Evolutionary conservation across 2,329 filamentous ascomycete genomes (phyloP), one percentile per base, ranked within the genome.

Genomic region (Fonsecaea erecta): DNA sequence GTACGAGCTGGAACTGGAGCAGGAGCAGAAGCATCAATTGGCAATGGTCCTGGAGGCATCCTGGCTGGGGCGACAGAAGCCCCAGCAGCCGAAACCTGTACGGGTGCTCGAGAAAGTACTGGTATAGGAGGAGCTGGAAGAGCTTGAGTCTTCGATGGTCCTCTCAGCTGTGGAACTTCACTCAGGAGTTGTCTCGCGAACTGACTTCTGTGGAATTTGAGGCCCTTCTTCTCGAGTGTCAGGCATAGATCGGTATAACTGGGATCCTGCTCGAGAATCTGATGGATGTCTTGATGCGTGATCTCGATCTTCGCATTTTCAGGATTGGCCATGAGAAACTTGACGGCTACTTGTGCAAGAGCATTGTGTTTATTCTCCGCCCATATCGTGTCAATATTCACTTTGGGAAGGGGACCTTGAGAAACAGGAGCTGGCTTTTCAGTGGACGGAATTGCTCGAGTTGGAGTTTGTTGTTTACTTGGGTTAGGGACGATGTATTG

Each of bases 191-290:
- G 79, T 67, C 82, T 79, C 11, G 85, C 85, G 69, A 88, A 83
- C 0, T 77, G 74, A 5, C 82, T 80, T 60, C 84, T 77, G 67
- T 86, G 82, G 35, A 87, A 76, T 34, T 73, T 76, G 16, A 85
- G 75, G 0, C 81, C 82, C 69, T 78, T 78, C 1, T 69, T 71
- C 66, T 88, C 85, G 4, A 87, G 73, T 52, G 78, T 76, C 65
- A 84, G 79, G 70, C 85, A 88, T 2, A 87, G 74, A 57, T 84
- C 78, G 64, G 82, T 80, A 67, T 87, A 87, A 1, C 80, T 84
- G 1, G 84, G 84, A 68, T 86, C 86, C 7, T 75, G 72, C 56
- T 85, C 77, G 8, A 88, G 76, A 40, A 86, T 77, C 1, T 71
- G 73, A 24, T 81, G 72, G 9, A 87, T 75, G 21, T 80, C 74